phyloP scores from a whole-genome alignment of 1,139 yeast genomes.

The Lodderomyces metapsilosis region DNA sequence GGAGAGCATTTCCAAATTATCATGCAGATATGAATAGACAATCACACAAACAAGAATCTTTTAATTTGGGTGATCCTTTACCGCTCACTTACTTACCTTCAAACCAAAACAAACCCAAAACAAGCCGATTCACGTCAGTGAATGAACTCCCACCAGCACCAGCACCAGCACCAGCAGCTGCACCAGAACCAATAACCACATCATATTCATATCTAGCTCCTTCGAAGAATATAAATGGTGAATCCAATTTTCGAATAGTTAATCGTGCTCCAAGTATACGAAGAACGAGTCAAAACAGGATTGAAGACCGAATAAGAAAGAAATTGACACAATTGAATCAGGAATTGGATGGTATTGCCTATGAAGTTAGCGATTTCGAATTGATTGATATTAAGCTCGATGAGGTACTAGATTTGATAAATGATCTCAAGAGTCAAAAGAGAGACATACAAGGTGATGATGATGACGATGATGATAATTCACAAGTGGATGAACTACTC shows the following conservation, averaged over 20 bases:
- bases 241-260: conserved; percentile 1
- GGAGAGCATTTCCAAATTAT: not conserved
- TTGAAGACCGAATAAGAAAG: conserved; percentile 7
- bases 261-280: not conserved
- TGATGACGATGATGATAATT: not conserved
- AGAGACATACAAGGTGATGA: not conserved
- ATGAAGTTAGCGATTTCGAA: conserved; percentile 8
- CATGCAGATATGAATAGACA: conserved; percentile 3
- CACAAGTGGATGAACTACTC: conserved; percentile 2
- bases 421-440: not conserved
- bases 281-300: not conserved
- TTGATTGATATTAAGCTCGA: conserved; percentile 6
- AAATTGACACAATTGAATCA: conserved; percentile 9
- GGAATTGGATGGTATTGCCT: conserved; percentile 7
- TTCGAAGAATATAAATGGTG: not conserved
- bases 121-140: not conserved
- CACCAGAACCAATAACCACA: conserved; percentile 5
- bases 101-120: conserved; percentile 2
- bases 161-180: no score
- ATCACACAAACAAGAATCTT: conserved; percentile 8
- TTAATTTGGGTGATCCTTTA: conserved; percentile 34
- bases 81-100: conserved; percentile 31
- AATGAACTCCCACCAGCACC: conserved; percentile 4
- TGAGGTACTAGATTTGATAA: conserved; percentile 4
- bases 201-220: conserved; percentile 6